Conservation (phyloP, 2,329 filamentous ascomycete genomes). For the Pyricularia pennisetigena region DNA sequence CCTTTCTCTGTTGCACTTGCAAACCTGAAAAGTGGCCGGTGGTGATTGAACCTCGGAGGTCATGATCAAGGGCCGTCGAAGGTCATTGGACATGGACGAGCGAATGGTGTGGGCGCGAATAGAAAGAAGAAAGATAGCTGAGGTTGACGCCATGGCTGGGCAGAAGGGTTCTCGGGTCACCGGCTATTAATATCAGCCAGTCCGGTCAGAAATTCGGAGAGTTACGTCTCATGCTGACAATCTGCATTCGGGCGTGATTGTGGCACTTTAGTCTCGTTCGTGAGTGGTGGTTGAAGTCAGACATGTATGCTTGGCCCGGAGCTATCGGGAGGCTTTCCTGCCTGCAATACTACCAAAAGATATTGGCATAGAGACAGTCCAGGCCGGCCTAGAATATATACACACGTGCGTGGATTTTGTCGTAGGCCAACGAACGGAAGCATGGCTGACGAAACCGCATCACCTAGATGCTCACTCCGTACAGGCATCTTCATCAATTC, state of each 20-base stretch:
- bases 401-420: too few species aligned
- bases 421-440: not conserved
- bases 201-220: not conserved
- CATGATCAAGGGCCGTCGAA: not conserved
- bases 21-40: not conserved
- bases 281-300: not conserved
- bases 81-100: not conserved
- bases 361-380: not conserved
- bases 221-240: not conserved
- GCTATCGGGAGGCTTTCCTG: not conserved
- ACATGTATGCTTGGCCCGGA: not conserved
- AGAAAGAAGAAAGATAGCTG: not conserved
- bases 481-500: not conserved
- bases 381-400: not conserved
- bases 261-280: not conserved
- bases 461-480: not conserved
- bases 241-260: not conserved
- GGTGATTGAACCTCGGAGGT: not conserved
- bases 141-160: not conserved
- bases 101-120: not conserved
- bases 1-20: not conserved
- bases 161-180: not conserved
- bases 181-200: not conserved
- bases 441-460: not conserved
- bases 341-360: not conserved